Evolutionary conservation across 1,139 yeast species (phyloP).

Genomic region (Casaregolazyma lundiana): DNA sequence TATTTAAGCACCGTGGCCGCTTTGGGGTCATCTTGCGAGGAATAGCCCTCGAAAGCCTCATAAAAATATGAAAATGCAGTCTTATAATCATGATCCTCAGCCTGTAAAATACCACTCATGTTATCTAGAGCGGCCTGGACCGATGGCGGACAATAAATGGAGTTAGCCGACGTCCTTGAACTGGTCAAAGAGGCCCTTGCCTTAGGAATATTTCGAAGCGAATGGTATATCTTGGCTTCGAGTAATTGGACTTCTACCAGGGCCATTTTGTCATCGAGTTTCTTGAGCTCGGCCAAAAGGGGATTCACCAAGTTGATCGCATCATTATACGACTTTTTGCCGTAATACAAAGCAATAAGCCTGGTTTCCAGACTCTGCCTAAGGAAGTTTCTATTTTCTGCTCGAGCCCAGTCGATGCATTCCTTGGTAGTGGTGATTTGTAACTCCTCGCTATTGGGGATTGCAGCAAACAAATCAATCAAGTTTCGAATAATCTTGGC

Average conservation of each 20-base stretch:
- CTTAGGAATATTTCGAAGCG: slow-evolving; percentile 87
- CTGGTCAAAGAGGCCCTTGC: slow-evolving; percentile 89
- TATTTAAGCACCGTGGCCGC: slow-evolving; percentile 82
- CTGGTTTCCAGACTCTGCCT: slow-evolving; percentile 86
- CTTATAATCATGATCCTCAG: slow-evolving; percentile 94
- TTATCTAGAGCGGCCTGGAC: slow-evolving; percentile 92
- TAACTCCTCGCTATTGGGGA: slow-evolving; percentile 58
- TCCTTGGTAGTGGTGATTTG: slow-evolving; percentile 75
- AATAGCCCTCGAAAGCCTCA: slow-evolving; percentile 89
- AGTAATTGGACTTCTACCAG: slow-evolving; percentile 92
- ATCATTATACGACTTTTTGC: slow-evolving; percentile 57
- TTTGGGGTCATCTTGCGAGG: slow-evolving; percentile 51
- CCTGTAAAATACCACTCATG: slow-evolving; percentile 92
- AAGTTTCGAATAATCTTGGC: slow-evolving; percentile 69
- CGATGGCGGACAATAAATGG: slow-evolving; percentile 92
- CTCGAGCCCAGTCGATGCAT: slow-evolving; percentile 82
- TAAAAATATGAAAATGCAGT: slow-evolving; percentile 94
- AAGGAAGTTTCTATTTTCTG: slow-evolving; percentile 78
- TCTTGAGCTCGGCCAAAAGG: slow-evolving; percentile 79
- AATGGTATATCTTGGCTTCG: slow-evolving; percentile 87
- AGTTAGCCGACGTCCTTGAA: slow-evolving; percentile 93
- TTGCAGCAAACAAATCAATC: slow-evolving; percentile 57
- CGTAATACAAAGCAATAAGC: slow-evolving; percentile 70
- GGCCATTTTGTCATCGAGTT: slow-evolving; percentile 91
- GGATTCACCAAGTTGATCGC: slow-evolving; percentile 69